Evolutionary conservation across 2,329 filamentous ascomycete genomes (phyloP).

Genomic region (Colletotrichum liaoningense): DNA sequence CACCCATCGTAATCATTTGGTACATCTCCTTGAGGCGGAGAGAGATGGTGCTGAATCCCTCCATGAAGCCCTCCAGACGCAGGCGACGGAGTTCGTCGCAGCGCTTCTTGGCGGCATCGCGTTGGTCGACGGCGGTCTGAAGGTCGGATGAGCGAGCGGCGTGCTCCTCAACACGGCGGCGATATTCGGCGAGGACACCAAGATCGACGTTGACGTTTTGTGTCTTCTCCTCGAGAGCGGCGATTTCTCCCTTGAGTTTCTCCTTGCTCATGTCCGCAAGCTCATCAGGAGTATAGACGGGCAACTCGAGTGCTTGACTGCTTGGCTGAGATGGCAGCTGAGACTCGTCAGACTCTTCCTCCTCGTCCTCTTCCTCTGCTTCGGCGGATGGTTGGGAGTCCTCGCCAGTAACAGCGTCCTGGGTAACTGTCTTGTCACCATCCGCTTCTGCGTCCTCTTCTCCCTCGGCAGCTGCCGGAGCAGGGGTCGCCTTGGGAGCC

Average conservation of each 20-base stretch:
- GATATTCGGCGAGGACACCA: conserved; percentile 88
- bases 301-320: conserved; percentile 69
- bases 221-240: conserved; percentile 74
- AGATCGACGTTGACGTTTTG: conserved; percentile 91
- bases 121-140: conserved; percentile 78
- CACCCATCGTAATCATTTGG: conserved; percentile 99
- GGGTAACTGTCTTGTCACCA: conserved; percentile 38
- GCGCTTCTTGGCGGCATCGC: conserved; percentile 90
- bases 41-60: conserved; percentile 94
- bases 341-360: conserved; percentile 30
- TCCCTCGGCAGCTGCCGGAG: conserved; percentile 29
- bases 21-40: conserved; percentile 99
- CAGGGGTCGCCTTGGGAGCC: conserved; percentile 34
- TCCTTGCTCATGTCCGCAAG: conserved; percentile 74
- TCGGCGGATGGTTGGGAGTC: conserved; percentile 33
- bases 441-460: conserved; percentile 38
- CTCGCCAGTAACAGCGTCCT: conserved; percentile 12
- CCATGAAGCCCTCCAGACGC: conserved; percentile 97
- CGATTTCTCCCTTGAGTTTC: conserved; percentile 70
- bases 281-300: conserved; percentile 80
- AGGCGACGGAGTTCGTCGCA: conserved; percentile 92
- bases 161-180: conserved; percentile 86
- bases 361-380: conserved; percentile 43
- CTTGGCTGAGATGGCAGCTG: conserved; percentile 35
- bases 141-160: conserved; percentile 86